These are phyloP conservation scores for Lotmaria passim DNA, from an alignment of 208 protist genomes.

Conservation along the genomic window DNA sequence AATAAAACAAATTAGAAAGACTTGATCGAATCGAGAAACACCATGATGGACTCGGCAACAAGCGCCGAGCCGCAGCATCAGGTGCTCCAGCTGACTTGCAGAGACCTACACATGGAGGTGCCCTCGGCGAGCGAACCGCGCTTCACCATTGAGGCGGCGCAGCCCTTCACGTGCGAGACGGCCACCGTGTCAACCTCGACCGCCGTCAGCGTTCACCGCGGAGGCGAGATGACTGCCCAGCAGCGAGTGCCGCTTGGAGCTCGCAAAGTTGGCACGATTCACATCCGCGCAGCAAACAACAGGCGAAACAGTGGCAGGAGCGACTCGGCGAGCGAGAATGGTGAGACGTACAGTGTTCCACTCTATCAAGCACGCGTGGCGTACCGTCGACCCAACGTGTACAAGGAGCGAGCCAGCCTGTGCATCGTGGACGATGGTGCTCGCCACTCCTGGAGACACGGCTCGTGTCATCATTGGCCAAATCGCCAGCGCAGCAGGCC, in stretches of 20 bases:
- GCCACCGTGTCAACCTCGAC: background rate
- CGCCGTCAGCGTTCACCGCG: conserved; percentile 4
- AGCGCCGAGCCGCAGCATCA: background rate
- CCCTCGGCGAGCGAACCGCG: background rate
- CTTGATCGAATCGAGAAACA: no score
- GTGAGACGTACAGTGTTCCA: conserved; percentile 2
- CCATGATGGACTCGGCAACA: no score
- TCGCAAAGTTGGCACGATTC: conserved; percentile 5
- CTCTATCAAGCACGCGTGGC: conserved; percentile 23
- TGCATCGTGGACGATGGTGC: conserved; percentile 24
- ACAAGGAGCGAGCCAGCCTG: conserved; percentile 21
- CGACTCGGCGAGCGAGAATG: background rate
- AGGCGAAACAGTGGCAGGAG: background rate
- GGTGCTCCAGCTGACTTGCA: conserved; percentile 5
- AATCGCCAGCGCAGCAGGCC: background rate
- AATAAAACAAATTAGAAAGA: no score
- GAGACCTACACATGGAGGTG: conserved; percentile 13
- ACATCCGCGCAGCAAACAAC: background rate
- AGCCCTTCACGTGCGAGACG: conserved; percentile 7
- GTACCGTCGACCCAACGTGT: conserved; percentile 26
- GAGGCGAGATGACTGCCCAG: conserved; percentile 2
- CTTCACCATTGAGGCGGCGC: conserved; percentile 18
- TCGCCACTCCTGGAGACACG: background rate
- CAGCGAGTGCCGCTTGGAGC: conserved; percentile 22
- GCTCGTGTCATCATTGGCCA: background rate